Evolutionary conservation across 306 rosid genomes (phyloP).

Genomic region (Cyclanthera cordifolia): DNA sequence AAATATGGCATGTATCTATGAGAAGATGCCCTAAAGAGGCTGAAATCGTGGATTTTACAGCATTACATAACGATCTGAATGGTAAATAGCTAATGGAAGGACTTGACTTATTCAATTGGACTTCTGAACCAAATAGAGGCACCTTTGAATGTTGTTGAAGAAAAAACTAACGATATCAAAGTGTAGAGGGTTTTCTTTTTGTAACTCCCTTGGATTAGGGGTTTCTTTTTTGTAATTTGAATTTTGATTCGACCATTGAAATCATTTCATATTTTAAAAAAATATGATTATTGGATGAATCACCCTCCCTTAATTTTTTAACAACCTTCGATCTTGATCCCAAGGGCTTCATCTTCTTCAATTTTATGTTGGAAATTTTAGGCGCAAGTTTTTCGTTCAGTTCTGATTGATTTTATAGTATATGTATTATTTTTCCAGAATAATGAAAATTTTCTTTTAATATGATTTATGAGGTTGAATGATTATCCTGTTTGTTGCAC

Average conservation of each 20-base stretch:
- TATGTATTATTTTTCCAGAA: neutral
- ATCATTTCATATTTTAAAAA: neutral
- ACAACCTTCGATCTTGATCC: neutral
- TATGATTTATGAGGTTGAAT: slow-evolving; percentile 6
- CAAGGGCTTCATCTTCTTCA: neutral
- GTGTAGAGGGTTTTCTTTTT: neutral
- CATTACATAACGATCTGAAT: too few relatives aligned
- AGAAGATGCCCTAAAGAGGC: too few relatives aligned
- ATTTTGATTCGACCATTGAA: neutral
- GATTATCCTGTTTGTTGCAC: neutral
- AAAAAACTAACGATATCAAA: neutral
- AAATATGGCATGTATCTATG: too few relatives aligned
- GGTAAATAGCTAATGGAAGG: too few relatives aligned
- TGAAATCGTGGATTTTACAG: too few relatives aligned
- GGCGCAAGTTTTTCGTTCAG: neutral
- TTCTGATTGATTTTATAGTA: neutral
- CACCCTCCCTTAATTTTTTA: neutral
- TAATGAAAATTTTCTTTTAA: neutral
- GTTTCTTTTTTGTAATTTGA: neutral
- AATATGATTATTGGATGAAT: neutral
- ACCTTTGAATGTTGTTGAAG: too few relatives aligned
- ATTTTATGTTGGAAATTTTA: neutral
- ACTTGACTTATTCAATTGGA: too few relatives aligned
- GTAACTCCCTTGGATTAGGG: neutral
- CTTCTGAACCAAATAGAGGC: too few relatives aligned